Conservation (phyloP, 257 asterid species). For the Solanum pinnatisectum region DNA sequence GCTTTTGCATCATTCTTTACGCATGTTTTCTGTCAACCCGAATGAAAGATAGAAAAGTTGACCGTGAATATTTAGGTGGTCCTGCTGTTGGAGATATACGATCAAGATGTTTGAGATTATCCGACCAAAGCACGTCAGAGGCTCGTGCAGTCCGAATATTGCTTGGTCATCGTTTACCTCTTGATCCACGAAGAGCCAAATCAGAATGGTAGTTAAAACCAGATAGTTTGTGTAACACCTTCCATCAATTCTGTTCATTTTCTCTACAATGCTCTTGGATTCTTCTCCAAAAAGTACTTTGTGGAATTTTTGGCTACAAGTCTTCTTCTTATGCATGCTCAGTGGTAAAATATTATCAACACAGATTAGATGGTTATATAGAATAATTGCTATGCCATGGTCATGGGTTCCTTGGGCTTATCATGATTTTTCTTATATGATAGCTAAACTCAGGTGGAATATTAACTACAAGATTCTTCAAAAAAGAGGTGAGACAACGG, state of each 20-base stretch:
- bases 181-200: constrained; percentile 67
- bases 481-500: not conserved
- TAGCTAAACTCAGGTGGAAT: not conserved
- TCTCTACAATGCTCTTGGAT: not conserved
- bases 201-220: constrained; percentile 58
- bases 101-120: constrained; percentile 87
- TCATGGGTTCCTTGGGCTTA: not conserved
- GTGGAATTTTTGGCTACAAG: not conserved
- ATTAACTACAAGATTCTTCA: not conserved
- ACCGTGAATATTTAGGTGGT: constrained; percentile 51
- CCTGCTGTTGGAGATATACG: constrained; percentile 99
- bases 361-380: not conserved
- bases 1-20: not conserved
- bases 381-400: not conserved
- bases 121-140: constrained; percentile 81
- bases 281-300: not conserved
- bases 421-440: not conserved
- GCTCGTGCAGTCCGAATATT: constrained; percentile 85
- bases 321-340: not conserved
- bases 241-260: not conserved
- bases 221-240: constrained; percentile 6
- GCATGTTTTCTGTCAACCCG: not conserved
- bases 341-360: not conserved
- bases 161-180: constrained; percentile 91
- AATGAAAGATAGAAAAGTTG: not conserved